Conservation (phyloP, 768 basidiomycete species). For the Bullera alba region DNA sequence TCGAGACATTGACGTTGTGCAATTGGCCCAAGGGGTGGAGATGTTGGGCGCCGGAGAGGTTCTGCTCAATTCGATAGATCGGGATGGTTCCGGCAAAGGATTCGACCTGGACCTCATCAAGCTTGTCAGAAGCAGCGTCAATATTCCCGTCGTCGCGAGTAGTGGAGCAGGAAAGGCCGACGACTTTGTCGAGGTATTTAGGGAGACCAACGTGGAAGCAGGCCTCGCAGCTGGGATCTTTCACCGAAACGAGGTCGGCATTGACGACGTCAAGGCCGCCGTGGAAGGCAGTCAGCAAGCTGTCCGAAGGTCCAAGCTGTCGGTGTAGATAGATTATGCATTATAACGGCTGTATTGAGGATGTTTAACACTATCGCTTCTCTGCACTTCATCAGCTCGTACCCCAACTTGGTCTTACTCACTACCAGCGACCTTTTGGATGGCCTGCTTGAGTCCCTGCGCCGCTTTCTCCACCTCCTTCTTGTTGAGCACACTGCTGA, state of each 20-base stretch:
- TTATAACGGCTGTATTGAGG: too few species aligned
- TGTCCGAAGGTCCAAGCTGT: slow-evolving; percentile 17
- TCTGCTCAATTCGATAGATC: slow-evolving; percentile 89
- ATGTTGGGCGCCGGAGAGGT: slow-evolving; percentile 89
- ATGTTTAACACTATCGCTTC: too few species aligned
- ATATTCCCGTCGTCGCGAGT: slow-evolving; percentile 88
- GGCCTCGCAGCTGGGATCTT: slow-evolving; percentile 96
- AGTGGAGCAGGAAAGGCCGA: slow-evolving; percentile 77
- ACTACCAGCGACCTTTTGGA: slow-evolving; percentile 63
- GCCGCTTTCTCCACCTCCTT: slow-evolving; percentile 91
- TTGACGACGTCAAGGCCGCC: slow-evolving; percentile 66
- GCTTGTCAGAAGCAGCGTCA: slow-evolving; percentile 66
- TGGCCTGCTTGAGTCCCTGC: slow-evolving; percentile 61
- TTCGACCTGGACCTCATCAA: slow-evolving; percentile 80
- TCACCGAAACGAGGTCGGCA: slow-evolving; percentile 79
- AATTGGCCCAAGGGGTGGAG: slow-evolving; percentile 89
- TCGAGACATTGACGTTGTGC: slow-evolving; percentile 75
- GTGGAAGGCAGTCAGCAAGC: slow-evolving; percentile 33
- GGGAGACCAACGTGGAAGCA: slow-evolving; percentile 71
- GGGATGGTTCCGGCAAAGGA: slow-evolving; percentile 85
- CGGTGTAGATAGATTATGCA: too few species aligned
- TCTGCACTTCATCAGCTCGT: too few species aligned
- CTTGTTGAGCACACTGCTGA: slow-evolving; percentile 69
- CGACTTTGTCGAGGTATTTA: slow-evolving; percentile 86
- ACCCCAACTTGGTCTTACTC: too few species aligned